Percentiles rank a stretch among this genome's conserved stretches.
Evolutionary conservation across 129 eudicot genomes (phyloP).

Genomic region (Apium graveolens): DNA sequence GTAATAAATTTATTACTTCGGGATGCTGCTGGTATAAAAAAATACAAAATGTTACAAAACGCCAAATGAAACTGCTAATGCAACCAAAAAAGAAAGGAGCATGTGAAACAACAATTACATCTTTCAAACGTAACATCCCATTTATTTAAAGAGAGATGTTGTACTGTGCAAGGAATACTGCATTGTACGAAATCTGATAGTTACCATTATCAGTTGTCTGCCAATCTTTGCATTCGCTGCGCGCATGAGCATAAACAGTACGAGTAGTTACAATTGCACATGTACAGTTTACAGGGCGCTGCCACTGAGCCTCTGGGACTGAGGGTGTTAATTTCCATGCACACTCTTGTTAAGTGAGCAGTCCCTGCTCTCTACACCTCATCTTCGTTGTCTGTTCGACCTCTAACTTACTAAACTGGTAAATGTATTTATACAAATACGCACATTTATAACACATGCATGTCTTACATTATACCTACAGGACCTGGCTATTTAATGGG

Average conservation of each 20-base stretch:
- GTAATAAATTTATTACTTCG: too few species aligned
- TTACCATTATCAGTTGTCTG: not conserved
- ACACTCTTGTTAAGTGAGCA: conserved; percentile 30
- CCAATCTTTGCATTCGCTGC: not conserved
- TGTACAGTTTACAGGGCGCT: not conserved
- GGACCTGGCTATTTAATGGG: not conserved
- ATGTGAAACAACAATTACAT: too few species aligned
- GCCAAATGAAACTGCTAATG: too few species aligned
- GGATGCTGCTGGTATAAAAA: too few species aligned
- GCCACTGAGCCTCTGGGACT: not conserved
- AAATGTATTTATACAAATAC: not conserved
- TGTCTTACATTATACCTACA: not conserved
- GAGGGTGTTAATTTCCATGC: conserved; percentile 28
- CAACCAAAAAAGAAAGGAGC: too few species aligned
- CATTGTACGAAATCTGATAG: too few species aligned
- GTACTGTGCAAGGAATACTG: too few species aligned
- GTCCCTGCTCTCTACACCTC: conserved; percentile 22
- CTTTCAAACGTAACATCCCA: too few species aligned
- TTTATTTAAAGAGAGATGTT: too few species aligned
- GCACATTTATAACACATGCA: not conserved
- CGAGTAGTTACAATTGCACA: too few species aligned
- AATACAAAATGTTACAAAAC: too few species aligned
- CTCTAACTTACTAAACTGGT: conserved; percentile 4
- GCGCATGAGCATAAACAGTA: not conserved
- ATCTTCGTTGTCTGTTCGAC: conserved; percentile 22